Evolutionary conservation across 257 asterid genomes (phyloP), one percentile per base, ranked within the genome.

Genomic region (Solanum sejunctum): DNA sequence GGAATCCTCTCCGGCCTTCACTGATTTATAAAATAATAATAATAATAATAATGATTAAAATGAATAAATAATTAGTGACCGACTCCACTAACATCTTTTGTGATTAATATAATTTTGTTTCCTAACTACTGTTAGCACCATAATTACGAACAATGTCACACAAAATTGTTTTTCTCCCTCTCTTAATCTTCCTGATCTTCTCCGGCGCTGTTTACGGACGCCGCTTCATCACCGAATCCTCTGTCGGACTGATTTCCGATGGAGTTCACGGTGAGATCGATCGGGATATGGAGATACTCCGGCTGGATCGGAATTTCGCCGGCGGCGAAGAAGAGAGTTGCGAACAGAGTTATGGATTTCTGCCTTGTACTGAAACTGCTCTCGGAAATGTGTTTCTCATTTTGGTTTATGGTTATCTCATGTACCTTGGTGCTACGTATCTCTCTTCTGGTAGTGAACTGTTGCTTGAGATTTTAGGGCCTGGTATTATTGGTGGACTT

Each of bases 391-490:
- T 88, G 13, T 94, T 96, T 84, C 84, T 96, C 36, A 94, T 96
- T 45, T 1, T 93, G 57, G 93, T 91, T 15, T 96, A 96, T 80
- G 99, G 98, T 56, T 96, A 89, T 73, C 93, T 94, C 23, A 94
- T 96, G 98, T 96, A 82, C 87, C 91, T 87, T 60, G 98, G 95
- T 81, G 98, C 98, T 7, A 93, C 93, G 13, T 93, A 91, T 88
- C 90, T 96, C 10, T 93, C 99, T n/a, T 78, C 51, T 55, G 99
- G 98, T 17, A 93, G 99, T 64, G 99, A 96, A 92, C 91, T 94
- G n/a, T 88, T 96, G 94, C 95, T 96, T 41, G 92, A 93, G 91
- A 93, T 96, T 73, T 92, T 96, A 56, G 98, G 99, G 4, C 98
- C 98, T 2, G 99, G 98, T 13, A 85, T 94, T 8, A 89, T 96